These are phyloP conservation scores for Kwoniella sp. DNA, from an alignment of 768 basidiomycete genomes.

Conservation along the genomic window DNA sequence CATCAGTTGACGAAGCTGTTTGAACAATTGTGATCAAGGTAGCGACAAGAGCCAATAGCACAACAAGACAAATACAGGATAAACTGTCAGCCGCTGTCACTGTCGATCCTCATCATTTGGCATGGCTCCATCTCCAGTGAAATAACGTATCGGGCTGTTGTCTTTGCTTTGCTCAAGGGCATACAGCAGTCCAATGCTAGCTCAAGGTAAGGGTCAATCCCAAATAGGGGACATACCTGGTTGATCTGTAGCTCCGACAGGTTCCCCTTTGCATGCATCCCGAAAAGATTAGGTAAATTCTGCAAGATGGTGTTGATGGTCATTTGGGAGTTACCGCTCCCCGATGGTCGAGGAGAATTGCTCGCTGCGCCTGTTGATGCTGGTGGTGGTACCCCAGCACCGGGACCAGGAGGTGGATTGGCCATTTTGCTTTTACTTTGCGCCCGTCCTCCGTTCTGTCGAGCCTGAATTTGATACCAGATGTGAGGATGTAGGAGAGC, in stretches of 20 bases:
- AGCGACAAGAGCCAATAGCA: too few species aligned
- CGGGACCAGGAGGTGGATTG: not conserved
- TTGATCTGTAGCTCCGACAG: constrained; percentile 11
- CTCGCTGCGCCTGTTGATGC: constrained; percentile 12
- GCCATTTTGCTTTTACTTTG: too few species aligned
- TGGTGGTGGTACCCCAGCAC: not conserved
- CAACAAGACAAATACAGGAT: too few species aligned
- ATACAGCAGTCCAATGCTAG: too few species aligned
- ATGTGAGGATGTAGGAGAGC: too few species aligned
- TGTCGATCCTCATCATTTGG: too few species aligned
- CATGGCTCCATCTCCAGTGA: not conserved
- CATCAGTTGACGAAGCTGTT: constrained; percentile 25
- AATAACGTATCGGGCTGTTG: too few species aligned
- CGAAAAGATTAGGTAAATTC: constrained; percentile 26
- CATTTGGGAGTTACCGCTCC: not conserved
- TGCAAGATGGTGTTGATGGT: constrained; percentile 24
- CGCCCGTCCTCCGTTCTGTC: too few species aligned
- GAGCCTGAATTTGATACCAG: too few species aligned
- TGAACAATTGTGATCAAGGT: too few species aligned
- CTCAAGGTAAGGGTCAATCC: not conserved
- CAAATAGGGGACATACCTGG: constrained; percentile 15
- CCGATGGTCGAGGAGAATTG: constrained; percentile 4
- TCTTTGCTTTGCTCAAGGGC: too few species aligned
- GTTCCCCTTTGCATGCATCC: constrained; percentile 10
- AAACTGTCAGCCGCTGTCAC: too few species aligned